Base-by-base conservation (phyloP, 345 rosid genomes). In the Populus simonii region DNA sequence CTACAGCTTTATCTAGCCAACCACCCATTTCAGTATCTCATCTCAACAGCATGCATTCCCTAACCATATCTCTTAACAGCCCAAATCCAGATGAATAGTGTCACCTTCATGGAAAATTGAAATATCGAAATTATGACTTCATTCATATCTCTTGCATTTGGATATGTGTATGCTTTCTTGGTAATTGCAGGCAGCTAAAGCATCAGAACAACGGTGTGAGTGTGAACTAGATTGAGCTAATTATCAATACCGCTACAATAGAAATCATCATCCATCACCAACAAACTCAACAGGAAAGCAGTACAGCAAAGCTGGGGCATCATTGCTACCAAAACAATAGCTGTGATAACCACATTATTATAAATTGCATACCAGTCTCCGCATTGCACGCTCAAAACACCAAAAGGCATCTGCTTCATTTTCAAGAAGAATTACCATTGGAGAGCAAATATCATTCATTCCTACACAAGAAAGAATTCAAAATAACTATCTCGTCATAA, bases 401-500 rank as follows among this genome's bases (percentile, higher is more conserved):
- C 99, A 95, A 81, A 88, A 95, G 57, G 98, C 96, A 78, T 95
- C 99, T 12, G 92, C 98, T 88, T 95, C 99, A 72, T 95, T 82
- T 81, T 93, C 96, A 25, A 92, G 80, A 85, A 95, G 98, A 81
- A 95, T 85, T 71, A 93, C 77, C 92, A 95, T 93, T 36, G 98
- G 99, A 41, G 97, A 95, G 85, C 97, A 91, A 62, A 93, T 93
- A 83, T 93, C 99, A 84, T 89, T 95, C 99, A 95, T 93, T 80
- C 99, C 99, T 95, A 88, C 77, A 29, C 79, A 75, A 62, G 53
- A 70, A 79, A 83, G 23, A 47, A 71, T 41, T 35, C 29, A 55
- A 41, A 33, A 74, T 82, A 66, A 74, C 35, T 59, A 35, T 43
- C 62, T 23, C 11, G 69, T 66, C 77, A 59, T 39, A 22, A 39